These are phyloP conservation scores for Lipomyces yamanashiensis DNA, from an alignment of 805 yeast genomes.

Conservation along the genomic window DNA sequence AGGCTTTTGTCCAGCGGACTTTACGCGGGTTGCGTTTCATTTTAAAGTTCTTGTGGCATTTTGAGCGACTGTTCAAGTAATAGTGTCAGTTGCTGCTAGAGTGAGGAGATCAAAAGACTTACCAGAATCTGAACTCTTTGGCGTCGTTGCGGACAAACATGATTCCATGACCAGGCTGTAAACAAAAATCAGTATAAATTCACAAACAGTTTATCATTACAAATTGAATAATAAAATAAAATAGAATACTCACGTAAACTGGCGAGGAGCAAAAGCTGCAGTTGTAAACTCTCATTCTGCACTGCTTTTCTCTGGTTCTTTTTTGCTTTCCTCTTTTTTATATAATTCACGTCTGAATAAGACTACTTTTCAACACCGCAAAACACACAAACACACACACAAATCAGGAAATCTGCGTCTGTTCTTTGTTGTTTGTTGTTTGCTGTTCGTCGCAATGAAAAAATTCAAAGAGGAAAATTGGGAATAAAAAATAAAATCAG, in stretches of 20 bases:
- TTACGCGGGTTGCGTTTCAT: slow-evolving; percentile 98
- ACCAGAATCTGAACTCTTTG: slow-evolving; percentile 92
- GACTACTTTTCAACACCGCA: background rate
- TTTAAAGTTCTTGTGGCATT: slow-evolving; percentile 96
- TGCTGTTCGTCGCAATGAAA: background rate
- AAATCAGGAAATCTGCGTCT: too few relatives aligned
- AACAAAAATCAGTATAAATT: slow-evolving; percentile 2
- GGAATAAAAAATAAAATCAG: background rate
- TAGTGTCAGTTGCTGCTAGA: slow-evolving; percentile 3
- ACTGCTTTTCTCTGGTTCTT: background rate
- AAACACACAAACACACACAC: background rate
- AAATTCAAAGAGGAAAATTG: background rate
- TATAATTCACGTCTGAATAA: too few relatives aligned
- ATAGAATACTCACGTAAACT: slow-evolving; percentile 58
- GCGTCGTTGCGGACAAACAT: slow-evolving; percentile 98
- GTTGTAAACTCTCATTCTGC: slow-evolving; percentile 76
- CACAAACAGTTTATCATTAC: background rate
- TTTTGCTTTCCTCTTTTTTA: background rate
- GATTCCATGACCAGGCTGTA: slow-evolving; percentile 61
- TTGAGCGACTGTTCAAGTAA: slow-evolving; percentile 62
- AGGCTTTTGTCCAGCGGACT: slow-evolving; percentile 91
- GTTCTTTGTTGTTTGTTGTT: too few relatives aligned
- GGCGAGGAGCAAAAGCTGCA: slow-evolving; percentile 99
- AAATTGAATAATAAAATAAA: background rate
- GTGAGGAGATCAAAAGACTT: background rate